Evolutionary conservation across 176 grass and related monocot genomes (phyloP).

Genomic region (Leersia perrieri): DNA sequence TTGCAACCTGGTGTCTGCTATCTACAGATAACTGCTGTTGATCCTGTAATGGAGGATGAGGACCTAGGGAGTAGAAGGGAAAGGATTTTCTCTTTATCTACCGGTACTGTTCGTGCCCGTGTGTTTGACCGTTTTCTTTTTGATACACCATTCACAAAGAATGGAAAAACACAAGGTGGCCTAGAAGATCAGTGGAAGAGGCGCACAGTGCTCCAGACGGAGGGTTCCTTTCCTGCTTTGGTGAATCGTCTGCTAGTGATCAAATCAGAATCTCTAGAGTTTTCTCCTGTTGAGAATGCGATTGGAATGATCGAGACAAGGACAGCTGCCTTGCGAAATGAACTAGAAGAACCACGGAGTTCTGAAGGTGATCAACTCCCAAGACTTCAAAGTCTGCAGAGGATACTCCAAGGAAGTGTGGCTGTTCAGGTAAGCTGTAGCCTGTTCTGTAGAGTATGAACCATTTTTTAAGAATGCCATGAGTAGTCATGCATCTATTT

Average conservation of each 20-base stretch:
- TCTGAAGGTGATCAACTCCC: constrained; percentile 94
- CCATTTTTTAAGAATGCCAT: background rate
- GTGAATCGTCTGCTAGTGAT: constrained; percentile 83
- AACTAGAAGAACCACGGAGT: constrained; percentile 96
- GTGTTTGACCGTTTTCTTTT: constrained; percentile 95
- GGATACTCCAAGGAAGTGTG: constrained; percentile 98
- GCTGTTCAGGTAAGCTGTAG: constrained; percentile 81
- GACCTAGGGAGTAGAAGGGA: constrained; percentile 93
- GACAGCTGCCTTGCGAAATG: constrained; percentile 91
- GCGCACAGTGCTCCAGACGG: constrained; percentile 83
- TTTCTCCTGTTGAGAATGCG: constrained; percentile 95
- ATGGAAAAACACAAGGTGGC: constrained; percentile 95
- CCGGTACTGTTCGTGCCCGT: constrained; percentile 76
- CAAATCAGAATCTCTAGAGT: constrained; percentile 94
- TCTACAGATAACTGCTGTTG: constrained; percentile 97
- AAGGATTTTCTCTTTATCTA: constrained; percentile 89
- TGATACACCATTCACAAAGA: constrained; percentile 97
- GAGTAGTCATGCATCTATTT: background rate
- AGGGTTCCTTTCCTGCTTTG: constrained; percentile 92
- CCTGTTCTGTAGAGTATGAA: background rate
- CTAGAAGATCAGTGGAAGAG: constrained; percentile 99
- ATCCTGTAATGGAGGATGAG: constrained; percentile 99
- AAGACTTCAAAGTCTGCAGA: constrained; percentile 94
- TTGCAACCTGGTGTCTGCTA: constrained; percentile 89
- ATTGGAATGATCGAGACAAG: constrained; percentile 99